Evolutionary conservation across 2,329 filamentous ascomycete species (phyloP).

Genomic region (Aspergillus proliferans): DNA sequence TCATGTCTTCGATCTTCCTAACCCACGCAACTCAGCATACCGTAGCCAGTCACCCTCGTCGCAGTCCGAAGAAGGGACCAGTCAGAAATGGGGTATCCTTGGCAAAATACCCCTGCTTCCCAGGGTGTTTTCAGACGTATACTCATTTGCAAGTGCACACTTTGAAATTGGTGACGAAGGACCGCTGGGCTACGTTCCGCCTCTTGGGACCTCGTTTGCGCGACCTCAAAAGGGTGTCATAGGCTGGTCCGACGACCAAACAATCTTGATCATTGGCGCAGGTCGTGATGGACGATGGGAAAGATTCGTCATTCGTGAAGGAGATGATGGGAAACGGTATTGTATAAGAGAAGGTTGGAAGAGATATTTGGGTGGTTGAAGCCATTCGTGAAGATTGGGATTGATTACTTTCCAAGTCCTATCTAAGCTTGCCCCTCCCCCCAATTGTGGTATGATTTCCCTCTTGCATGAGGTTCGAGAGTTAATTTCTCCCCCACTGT

Average conservation of each 20-base stretch:
- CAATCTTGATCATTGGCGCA: slow-evolving; percentile 69
- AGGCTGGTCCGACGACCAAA: slow-evolving; percentile 73
- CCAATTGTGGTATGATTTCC: not conserved
- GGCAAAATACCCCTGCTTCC: slow-evolving; percentile 80
- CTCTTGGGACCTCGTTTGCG: slow-evolving; percentile 48
- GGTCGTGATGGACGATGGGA: slow-evolving; percentile 81
- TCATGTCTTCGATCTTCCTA: slow-evolving; percentile 82
- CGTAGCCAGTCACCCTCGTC: slow-evolving; percentile 31
- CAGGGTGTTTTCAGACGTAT: slow-evolving; percentile 79
- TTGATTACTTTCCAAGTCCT: slow-evolving; percentile 6
- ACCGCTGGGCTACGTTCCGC: slow-evolving; percentile 37
- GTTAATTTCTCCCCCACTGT: no score
- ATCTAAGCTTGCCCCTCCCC: slow-evolving; percentile 2
- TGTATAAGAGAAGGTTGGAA: slow-evolving; percentile 75
- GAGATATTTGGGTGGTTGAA: slow-evolving; percentile 55
- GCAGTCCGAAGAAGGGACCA: slow-evolving; percentile 43
- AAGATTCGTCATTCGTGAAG: slow-evolving; percentile 68
- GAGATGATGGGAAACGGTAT: slow-evolving; percentile 60
- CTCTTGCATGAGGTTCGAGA: not conserved
- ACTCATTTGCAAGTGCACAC: slow-evolving; percentile 72
- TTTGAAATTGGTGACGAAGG: slow-evolving; percentile 80
- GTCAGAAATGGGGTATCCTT: slow-evolving; percentile 78
- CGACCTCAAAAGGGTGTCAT: slow-evolving; percentile 73
- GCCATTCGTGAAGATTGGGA: not conserved
- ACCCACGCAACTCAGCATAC: slow-evolving; percentile 27